Percentiles rank a stretch among this genome's conserved stretches.
Evolutionary conservation across 495 filamentous ascomycete species (phyloP).

Genomic region (Aspergillus indologenus): DNA sequence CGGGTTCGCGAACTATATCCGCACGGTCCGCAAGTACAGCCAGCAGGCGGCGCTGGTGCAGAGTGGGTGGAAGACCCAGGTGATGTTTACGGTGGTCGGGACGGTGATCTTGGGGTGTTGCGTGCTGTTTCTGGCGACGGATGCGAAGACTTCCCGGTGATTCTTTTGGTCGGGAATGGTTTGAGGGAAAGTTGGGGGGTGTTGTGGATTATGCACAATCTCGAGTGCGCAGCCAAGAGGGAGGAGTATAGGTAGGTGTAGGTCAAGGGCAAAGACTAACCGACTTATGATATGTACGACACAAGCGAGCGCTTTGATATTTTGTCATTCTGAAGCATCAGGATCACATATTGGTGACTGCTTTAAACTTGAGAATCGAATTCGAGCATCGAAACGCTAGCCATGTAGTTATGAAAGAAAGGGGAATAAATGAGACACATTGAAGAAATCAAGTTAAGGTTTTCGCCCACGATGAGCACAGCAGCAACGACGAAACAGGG

Average conservation of each 20-base stretch:
- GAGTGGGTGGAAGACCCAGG: slow-evolving; percentile 88
- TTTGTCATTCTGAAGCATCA: too few species aligned
- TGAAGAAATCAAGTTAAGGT: neutral
- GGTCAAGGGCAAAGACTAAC: too few species aligned
- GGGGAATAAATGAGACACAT: neutral
- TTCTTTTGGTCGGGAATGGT: neutral
- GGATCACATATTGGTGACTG: too few species aligned
- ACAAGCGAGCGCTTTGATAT: too few species aligned
- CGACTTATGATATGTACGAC: neutral
- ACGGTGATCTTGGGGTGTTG: slow-evolving; percentile 77
- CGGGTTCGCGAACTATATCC: slow-evolving; percentile 83
- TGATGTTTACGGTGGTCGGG: slow-evolving; percentile 73
- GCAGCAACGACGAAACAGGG: neutral
- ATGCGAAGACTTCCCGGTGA: slow-evolving; percentile 25
- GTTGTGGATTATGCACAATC: too few species aligned
- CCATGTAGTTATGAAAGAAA: neutral
- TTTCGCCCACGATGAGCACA: neutral
- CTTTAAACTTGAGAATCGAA: neutral
- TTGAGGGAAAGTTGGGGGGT: too few species aligned
- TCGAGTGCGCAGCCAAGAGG: too few species aligned
- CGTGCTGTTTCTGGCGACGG: slow-evolving; percentile 60
- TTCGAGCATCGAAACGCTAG: slow-evolving; percentile 5
- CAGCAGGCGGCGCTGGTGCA: slow-evolving; percentile 80
- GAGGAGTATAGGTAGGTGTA: too few species aligned
- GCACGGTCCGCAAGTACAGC: slow-evolving; percentile 81